Base-by-base conservation (phyloP, 2,329 filamentous ascomycete species). In the Alternaria novae-zelandiae region DNA sequence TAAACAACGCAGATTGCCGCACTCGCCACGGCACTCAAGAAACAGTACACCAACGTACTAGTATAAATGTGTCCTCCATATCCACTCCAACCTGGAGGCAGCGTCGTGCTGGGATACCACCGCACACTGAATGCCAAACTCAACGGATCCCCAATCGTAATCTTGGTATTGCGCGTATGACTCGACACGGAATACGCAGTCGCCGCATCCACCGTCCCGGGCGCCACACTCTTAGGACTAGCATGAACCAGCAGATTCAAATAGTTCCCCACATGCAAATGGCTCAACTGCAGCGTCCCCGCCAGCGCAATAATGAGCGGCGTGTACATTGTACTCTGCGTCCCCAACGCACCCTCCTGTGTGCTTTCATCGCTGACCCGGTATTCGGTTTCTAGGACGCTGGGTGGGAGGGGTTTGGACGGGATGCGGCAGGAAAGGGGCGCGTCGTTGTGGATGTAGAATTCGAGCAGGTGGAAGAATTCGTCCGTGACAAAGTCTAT, bases 361-460 rank as follows among this genome's bases (percentile, higher is more conserved):
- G 74, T 71, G 4, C 28, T 84, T 68, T 88, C 80, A 54, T 78
- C 76, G 1, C 62, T 64, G 12, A 74, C 72, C 36, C 68, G 72
- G 67, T 76, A 78, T 51, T 77, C 70, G 30, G 65, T 67, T 60
- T 72, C 70, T 65, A 74, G 60, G 26, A 81, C 79, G 20, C 75
- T 74, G 10, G 81, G 76, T 2, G 81, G 76, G 2, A 88, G 81
- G 0, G 95, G 95, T 8, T 91, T 89, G 0, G 93, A 88, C 26
- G 95, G 93, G 13, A 98, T 88, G 56, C 96, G 94, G 81, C 96
- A 99, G 58, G 93, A 90, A 54, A 98, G 86, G 10, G 96, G 96
- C 17, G 94, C 94, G 82, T 99, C 96, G 83, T 91, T 94, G 86
- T 98, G 96, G 79, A 98, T 90, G 86, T 98, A 98, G 86, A 97